A percentile compares a stretch with the other conserved stretches of the same genome.
Evolutionary conservation across 768 basidiomycete genomes (phyloP).

Genomic region (Royoungia palumana): DNA sequence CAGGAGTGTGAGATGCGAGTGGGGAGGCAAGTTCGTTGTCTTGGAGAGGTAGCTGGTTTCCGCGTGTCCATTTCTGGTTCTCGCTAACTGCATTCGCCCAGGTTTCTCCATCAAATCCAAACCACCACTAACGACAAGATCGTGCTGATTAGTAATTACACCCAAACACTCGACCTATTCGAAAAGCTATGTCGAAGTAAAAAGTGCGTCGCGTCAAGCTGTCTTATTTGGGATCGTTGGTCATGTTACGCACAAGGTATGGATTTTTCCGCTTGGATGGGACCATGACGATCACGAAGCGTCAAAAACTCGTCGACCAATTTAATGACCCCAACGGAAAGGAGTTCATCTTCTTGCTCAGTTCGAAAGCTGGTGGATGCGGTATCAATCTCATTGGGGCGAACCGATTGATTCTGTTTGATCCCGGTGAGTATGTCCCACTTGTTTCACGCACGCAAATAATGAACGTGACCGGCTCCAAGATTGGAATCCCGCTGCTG

Average conservation of each 20-base stretch:
- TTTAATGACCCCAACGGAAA: constrained; percentile 93
- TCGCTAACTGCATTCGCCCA: constrained; percentile 25
- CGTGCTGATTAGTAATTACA: constrained; percentile 95
- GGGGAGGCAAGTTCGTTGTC: constrained; percentile 90
- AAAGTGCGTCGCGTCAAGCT: constrained; percentile 48
- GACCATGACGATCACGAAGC: constrained; percentile 87
- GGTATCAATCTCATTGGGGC: constrained; percentile 98
- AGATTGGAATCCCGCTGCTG: constrained; percentile 99
- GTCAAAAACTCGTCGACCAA: constrained; percentile 93
- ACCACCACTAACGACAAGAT: constrained; percentile 90
- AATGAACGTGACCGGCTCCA: neutral
- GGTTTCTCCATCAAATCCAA: constrained; percentile 81
- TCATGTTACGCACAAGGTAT: constrained; percentile 52
- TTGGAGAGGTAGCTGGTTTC: constrained; percentile 67
- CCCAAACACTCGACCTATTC: constrained; percentile 90
- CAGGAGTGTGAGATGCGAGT: constrained; percentile 60
- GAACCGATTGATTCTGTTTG: constrained; percentile 92
- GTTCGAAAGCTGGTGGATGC: constrained; percentile 94
- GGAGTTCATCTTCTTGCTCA: constrained; percentile 91
- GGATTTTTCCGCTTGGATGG: constrained; percentile 91
- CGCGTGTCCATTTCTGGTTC: neutral
- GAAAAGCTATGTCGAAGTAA: constrained; percentile 84
- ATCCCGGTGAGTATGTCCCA: constrained; percentile 65
- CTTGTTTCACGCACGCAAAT: neutral
- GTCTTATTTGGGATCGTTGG: neutral